Base-by-base conservation (phyloP, 2,329 filamentous ascomycete species). In the Paradendryphiella salina region DNA sequence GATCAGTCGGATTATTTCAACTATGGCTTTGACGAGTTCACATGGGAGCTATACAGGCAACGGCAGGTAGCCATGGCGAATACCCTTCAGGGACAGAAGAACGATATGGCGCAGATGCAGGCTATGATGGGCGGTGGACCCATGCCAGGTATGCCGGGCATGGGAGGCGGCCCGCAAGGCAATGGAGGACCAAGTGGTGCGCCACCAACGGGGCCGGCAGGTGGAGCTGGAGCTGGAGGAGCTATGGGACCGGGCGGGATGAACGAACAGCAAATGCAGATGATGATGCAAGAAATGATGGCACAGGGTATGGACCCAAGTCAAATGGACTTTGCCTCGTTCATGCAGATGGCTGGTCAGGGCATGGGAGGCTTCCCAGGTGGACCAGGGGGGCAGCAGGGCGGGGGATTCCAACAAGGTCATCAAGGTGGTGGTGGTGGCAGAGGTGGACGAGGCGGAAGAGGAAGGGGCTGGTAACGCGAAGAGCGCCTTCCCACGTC, bases 1-100 rank as follows among this genome's bases (percentile, higher is more conserved):
- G 94, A 99, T 67, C 85, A 96, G 46, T 94, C 89, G 52, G 94
- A 99, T 72, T 97, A 96, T 76, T 97, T 97, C 83, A 97, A 97
- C 78, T 97, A 97, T 75, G 93, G 93, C 51, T 97, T 97, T 69
- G 93, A 97, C 75, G 93, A 97, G 74, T 97, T 96, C 74, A 96
- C 92, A 1, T 99, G 94, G 94, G 89, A 92, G 5, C 83, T 92
- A 46, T 99, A 99, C 72, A 91, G 92, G 26, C 80, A 90, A 52
- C 95, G 96, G 68, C 94, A 97, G 72, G 86, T 94, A 60, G 80
- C 79, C 18, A 80, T 96, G 65, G 84, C 88, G 14, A 84, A 84
- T 59, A 89, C 93, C 62, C 90, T 90, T 61, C 84, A 83, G 50
- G 84, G 87, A 39, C 92, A 95, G 75, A 96, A 93, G 78, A 89